A percentile compares a stretch with the other conserved stretches of the same genome.
Conservation (phyloP, 1,284 basidiomycete species). For the Cerrena zonata region DNA sequence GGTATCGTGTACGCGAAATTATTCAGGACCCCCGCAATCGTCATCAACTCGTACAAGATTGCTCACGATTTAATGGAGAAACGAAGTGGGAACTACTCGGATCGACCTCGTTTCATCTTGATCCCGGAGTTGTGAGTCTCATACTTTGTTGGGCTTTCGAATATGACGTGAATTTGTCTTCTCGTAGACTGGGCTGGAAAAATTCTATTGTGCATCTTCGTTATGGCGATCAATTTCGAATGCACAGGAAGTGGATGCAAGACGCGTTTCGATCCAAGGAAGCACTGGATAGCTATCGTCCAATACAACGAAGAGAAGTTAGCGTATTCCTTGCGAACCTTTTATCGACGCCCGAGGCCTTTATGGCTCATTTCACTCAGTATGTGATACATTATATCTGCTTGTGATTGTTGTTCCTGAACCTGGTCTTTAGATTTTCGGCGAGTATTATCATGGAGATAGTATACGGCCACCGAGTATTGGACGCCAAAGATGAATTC, state of each 20-base stretch:
- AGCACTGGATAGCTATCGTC: slow-evolving; percentile 12
- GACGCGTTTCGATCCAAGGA: slow-evolving; percentile 17
- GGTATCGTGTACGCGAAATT: slow-evolving; percentile 11
- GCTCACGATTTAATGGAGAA: slow-evolving; percentile 18
- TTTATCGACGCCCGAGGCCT: slow-evolving; percentile 13
- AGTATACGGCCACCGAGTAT: slow-evolving; percentile 21
- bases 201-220: slow-evolving; percentile 15
- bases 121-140: slow-evolving; percentile 11
- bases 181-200: slow-evolving; percentile 19
- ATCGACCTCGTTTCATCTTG: slow-evolving; percentile 12
- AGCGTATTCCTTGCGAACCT: slow-evolving; percentile 13
- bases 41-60: slow-evolving; percentile 13
- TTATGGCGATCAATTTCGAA: slow-evolving; percentile 21
- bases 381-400: slow-evolving; percentile 2
- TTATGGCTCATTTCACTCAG: slow-evolving; percentile 15
- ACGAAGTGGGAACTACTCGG: slow-evolving; percentile 14
- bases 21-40: slow-evolving; percentile 13
- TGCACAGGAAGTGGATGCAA: slow-evolving; percentile 20
- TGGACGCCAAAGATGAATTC: slow-evolving; percentile 17
- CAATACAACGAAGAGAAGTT: slow-evolving; percentile 14
- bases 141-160: background rate
- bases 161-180: no score
- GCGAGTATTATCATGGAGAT: slow-evolving; percentile 20
- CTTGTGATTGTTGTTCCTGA: background rate
- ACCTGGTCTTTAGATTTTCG: slow-evolving; percentile 10